Conservation (phyloP, 805 yeast genomes). For the Jamesozyma hellenica region DNA sequence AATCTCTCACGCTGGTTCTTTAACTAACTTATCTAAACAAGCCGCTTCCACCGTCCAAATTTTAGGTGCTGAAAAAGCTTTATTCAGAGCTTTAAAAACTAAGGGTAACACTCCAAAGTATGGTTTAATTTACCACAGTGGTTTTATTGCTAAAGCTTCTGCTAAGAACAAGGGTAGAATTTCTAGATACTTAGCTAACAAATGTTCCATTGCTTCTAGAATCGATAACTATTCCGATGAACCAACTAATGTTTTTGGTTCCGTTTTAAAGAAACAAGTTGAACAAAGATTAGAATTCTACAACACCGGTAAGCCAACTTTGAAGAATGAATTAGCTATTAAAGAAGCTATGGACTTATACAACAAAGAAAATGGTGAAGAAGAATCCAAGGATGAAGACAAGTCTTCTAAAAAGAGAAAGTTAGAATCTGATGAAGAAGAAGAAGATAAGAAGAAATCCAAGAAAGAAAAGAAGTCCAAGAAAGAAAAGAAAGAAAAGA, state of each 20-base stretch:
- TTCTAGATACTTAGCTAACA: slow-evolving; percentile 96
- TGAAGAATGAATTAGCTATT: slow-evolving; percentile 92
- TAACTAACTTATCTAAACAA: slow-evolving; percentile 91
- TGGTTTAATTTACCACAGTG: slow-evolving; percentile 90
- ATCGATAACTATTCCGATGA: slow-evolving; percentile 94
- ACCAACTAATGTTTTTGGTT: slow-evolving; percentile 84
- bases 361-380: slow-evolving; percentile 39
- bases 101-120: slow-evolving; percentile 95
- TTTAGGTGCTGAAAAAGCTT: slow-evolving; percentile 94
- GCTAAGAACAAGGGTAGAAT: slow-evolving; percentile 98
- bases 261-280: slow-evolving; percentile 87
- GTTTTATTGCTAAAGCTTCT: slow-evolving; percentile 87
- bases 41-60: slow-evolving; percentile 99
- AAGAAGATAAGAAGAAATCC: slow-evolving; percentile 26
- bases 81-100: slow-evolving; percentile 91
- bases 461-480: slow-evolving; percentile 39
- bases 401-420: slow-evolving; percentile 19
- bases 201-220: slow-evolving; percentile 97
- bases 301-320: slow-evolving; percentile 93
- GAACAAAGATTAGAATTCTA: slow-evolving; percentile 95
- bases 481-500: slow-evolving; percentile 41
- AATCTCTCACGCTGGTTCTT: slow-evolving; percentile 96
- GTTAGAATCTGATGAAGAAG: slow-evolving; percentile 27
- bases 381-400: slow-evolving; percentile 27
- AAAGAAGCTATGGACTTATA: slow-evolving; percentile 74